A percentile compares a stretch with the other conserved stretches of the same genome.
These are phyloP conservation scores for Candida pseudocylindracea DNA, from an alignment of 1,139 yeast species.

Conservation along the genomic window DNA sequence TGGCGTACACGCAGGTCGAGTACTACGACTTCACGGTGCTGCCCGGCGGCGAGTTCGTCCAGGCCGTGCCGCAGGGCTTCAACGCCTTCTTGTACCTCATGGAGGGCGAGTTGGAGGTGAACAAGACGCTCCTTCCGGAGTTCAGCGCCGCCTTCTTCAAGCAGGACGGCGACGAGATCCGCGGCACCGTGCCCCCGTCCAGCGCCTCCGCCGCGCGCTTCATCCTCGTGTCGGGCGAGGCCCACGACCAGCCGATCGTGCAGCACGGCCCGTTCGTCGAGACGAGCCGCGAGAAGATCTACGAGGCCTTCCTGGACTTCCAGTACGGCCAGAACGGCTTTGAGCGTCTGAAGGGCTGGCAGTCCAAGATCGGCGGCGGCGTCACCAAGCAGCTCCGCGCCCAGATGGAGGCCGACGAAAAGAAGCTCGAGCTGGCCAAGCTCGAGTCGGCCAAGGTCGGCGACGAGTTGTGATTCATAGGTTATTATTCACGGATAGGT, in stretches of 20 bases:
- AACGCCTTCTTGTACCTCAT: slow-evolving; percentile 56
- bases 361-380: slow-evolving; percentile 40
- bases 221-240: slow-evolving; percentile 57
- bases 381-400: slow-evolving; percentile 17
- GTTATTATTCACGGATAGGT: no score
- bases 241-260: slow-evolving; percentile 53
- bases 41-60: slow-evolving; percentile 48
- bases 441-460: no score
- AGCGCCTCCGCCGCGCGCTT: slow-evolving; percentile 21
- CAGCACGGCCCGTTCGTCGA: slow-evolving; percentile 89
- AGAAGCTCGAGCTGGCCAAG: no score
- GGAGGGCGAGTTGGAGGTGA: slow-evolving; percentile 31
- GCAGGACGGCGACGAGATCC: slow-evolving; percentile 34
- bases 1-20: slow-evolving; percentile 72
- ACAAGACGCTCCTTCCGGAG: slow-evolving; percentile 16
- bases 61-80: slow-evolving; percentile 36
- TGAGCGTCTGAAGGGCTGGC: slow-evolving; percentile 49
- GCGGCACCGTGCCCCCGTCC: slow-evolving; percentile 12
- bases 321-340: slow-evolving; percentile 52
- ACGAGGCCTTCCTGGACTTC: slow-evolving; percentile 49
- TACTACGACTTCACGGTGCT: slow-evolving; percentile 46
- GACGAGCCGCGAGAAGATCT: slow-evolving; percentile 34
- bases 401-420: no score
- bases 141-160: slow-evolving; percentile 41
- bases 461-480: no score